Percentiles rank a stretch among this genome's conserved stretches.
These are phyloP conservation scores for Tylopilus sp. DNA, from an alignment of 1,284 basidiomycete species.

Conservation along the genomic window DNA sequence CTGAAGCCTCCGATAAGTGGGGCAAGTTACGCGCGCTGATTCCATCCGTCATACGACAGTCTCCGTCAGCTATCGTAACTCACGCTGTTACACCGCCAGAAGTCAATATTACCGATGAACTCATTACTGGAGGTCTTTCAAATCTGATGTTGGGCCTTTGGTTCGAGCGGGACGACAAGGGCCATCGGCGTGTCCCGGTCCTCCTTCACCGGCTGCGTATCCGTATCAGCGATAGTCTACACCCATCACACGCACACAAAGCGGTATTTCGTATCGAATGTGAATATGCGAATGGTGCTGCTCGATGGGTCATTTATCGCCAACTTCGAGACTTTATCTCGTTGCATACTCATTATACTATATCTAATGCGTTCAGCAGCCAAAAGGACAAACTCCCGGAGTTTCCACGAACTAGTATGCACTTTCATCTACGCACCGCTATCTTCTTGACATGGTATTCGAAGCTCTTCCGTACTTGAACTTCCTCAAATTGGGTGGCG, in stretches of 20 bases:
- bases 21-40: constrained; percentile 60
- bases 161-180: constrained; percentile 91
- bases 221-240: constrained; percentile 81
- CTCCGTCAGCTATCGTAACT: constrained; percentile 30
- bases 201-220: constrained; percentile 86
- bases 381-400: constrained; percentile 82
- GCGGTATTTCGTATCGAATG: constrained; percentile 93
- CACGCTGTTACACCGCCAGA: constrained; percentile 49
- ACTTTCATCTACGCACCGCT: not conserved
- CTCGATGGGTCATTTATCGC: constrained; percentile 95
- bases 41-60: constrained; percentile 50
- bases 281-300: constrained; percentile 94
- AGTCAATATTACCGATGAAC: constrained; percentile 83
- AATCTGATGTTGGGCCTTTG: constrained; percentile 85
- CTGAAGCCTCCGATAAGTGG: constrained; percentile 52
- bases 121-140: constrained; percentile 79
- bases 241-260: constrained; percentile 76
- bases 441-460: constrained; percentile 1
- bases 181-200: constrained; percentile 79
- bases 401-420: constrained; percentile 85
- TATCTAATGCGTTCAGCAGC: constrained; percentile 78
- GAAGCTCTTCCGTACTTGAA: constrained; percentile 86
- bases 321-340: constrained; percentile 91
- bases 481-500: constrained; percentile 62
- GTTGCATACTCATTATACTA: constrained; percentile 86